Evolutionary conservation across 805 yeast genomes (phyloP).

Genomic region (Lipomyces kockii): DNA sequence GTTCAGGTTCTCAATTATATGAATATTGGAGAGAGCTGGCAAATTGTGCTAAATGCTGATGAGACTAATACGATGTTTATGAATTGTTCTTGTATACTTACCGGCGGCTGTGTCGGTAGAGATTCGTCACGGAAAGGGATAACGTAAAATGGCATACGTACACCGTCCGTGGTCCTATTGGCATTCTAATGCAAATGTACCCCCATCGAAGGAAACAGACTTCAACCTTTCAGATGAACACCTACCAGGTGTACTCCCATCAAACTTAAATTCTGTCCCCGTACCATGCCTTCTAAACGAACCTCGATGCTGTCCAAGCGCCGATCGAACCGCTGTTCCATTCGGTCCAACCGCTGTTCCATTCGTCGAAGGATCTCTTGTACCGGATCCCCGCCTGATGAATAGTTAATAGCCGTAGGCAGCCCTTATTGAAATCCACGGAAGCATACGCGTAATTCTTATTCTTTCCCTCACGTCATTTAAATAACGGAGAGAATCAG

Average conservation of each 20-base stretch:
- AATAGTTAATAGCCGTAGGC: not conserved
- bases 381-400: constrained; percentile 44
- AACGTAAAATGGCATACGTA: not conserved
- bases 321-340: not conserved
- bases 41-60: not conserved
- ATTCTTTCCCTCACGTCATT: constrained; percentile 2
- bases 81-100: no score
- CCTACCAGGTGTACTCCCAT: not conserved
- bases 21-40: not conserved
- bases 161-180: not conserved
- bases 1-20: not conserved
- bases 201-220: no score
- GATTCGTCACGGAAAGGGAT: constrained; percentile 3
- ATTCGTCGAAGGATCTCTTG: not conserved
- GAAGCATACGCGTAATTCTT: constrained; percentile 1
- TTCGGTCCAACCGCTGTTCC: not conserved
- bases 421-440: not conserved
- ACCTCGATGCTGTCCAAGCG: not conserved
- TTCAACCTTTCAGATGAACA: not conserved
- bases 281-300: not conserved
- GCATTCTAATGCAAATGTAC: constrained; percentile 6
- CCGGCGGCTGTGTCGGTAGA: constrained; percentile 5
- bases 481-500: constrained; percentile 5
- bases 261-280: constrained; percentile 1
- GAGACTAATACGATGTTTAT: no score